A percentile compares a stretch with the other conserved stretches of the same genome.
Conservation (phyloP, 257 asterid species). For the Lycium ferocissimum region DNA sequence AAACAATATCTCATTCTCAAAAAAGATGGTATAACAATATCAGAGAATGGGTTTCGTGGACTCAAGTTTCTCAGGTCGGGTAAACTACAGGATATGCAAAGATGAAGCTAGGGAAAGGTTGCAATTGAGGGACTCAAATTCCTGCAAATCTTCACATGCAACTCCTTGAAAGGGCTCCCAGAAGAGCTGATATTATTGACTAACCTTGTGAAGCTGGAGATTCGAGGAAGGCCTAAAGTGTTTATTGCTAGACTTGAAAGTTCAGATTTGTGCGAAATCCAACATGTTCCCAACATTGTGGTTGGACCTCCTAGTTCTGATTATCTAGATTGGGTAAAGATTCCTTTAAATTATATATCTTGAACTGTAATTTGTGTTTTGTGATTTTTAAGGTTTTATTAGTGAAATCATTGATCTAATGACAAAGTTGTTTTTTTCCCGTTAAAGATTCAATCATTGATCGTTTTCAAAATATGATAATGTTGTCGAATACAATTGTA, state of each 20-base stretch:
- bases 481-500: neutral
- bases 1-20: too few relatives aligned
- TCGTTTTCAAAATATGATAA: neutral
- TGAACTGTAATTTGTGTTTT: neutral
- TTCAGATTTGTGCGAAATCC: neutral
- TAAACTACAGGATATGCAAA: neutral
- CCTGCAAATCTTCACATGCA: conserved; percentile 30
- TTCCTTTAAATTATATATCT: neutral
- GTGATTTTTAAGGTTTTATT: neutral
- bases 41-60: conserved; percentile 1
- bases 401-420: neutral
- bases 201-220: conserved; percentile 28
- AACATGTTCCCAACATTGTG: neutral
- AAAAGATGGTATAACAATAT: too few relatives aligned
- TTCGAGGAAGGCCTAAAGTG: neutral
- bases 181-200: conserved; percentile 17
- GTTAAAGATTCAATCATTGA: too few relatives aligned
- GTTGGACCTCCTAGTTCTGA: too few relatives aligned
- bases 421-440: too few relatives aligned
- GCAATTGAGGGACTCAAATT: conserved; percentile 27
- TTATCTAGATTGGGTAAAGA: too few relatives aligned
- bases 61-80: conserved; percentile 14
- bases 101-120: conserved; percentile 33
- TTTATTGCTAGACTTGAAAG: neutral
- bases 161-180: neutral